A percentile compares a stretch with the other conserved stretches of the same genome.
Conservation (phyloP, 805 yeast species). For the Candida ipomoeae region DNA sequence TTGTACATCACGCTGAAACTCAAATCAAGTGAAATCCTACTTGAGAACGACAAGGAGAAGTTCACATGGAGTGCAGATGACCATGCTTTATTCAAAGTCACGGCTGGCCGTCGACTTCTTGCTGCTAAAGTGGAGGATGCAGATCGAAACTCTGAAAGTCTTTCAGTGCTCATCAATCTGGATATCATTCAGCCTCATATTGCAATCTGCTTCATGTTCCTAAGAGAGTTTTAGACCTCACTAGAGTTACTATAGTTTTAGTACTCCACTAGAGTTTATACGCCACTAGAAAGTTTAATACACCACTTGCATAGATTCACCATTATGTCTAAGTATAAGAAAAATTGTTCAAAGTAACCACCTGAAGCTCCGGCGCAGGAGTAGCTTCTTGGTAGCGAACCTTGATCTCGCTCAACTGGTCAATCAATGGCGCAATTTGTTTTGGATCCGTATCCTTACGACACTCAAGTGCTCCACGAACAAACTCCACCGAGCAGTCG, state of each 20-base stretch:
- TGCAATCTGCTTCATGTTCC: slow-evolving; percentile 9
- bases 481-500: slow-evolving; percentile 71
- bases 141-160: slow-evolving; percentile 1
- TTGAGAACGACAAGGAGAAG: slow-evolving; percentile 4
- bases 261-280: too few species aligned
- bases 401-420: slow-evolving; percentile 27
- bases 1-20: slow-evolving; percentile 11
- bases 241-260: neutral
- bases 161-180: slow-evolving; percentile 7
- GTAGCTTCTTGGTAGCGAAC: slow-evolving; percentile 29
- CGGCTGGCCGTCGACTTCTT: neutral
- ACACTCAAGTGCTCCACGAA: slow-evolving; percentile 58
- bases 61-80: slow-evolving; percentile 9
- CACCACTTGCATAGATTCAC: neutral
- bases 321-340: slow-evolving; percentile 15
- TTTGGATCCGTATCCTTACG: slow-evolving; percentile 41
- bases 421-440: slow-evolving; percentile 25
- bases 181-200: slow-evolving; percentile 9
- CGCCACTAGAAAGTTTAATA: neutral
- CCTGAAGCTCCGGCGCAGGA: slow-evolving; percentile 29
- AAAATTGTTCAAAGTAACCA: slow-evolving; percentile 35
- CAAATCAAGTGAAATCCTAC: slow-evolving; percentile 4
- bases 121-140: neutral
- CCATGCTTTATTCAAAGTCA: slow-evolving; percentile 7
- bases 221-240: neutral